These are phyloP conservation scores for Nadsonia fulvescens DNA, from an alignment of 805 yeast genomes.

Conservation along the genomic window DNA sequence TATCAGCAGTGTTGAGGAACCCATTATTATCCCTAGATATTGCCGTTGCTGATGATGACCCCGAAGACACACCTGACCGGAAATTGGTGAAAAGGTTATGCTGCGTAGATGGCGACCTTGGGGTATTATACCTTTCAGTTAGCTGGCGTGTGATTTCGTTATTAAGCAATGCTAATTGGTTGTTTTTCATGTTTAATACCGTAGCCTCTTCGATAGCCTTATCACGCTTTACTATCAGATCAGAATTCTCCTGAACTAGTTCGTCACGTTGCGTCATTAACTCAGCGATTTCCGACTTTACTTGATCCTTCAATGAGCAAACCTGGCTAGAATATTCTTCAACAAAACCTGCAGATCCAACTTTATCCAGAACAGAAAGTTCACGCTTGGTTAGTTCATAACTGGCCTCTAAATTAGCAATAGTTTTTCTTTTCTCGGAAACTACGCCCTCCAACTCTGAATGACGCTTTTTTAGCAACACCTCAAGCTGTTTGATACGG, in stretches of 20 bases:
- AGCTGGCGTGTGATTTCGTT: slow-evolving; percentile 19
- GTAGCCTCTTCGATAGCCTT: slow-evolving; percentile 17
- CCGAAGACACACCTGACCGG: no score
- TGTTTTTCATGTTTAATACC: slow-evolving; percentile 17
- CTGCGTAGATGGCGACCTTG: no score
- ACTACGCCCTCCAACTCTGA: slow-evolving; percentile 14
- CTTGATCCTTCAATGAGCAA: slow-evolving; percentile 25
- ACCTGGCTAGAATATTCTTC: slow-evolving; percentile 27
- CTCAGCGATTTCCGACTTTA: slow-evolving; percentile 28
- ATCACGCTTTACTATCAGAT: slow-evolving; percentile 13
- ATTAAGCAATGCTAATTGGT: slow-evolving; percentile 22
- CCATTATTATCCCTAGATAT: no score
- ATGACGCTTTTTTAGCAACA: slow-evolving; percentile 14
- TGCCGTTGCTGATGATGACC: no score
- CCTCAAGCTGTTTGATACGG: no score
- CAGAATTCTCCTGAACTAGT: slow-evolving; percentile 15
- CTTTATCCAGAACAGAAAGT: slow-evolving; percentile 22
- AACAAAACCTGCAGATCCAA: slow-evolving; percentile 18
- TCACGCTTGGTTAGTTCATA: slow-evolving; percentile 21
- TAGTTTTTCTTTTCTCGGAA: slow-evolving; percentile 16
- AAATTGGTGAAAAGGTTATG: no score
- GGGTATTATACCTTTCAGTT: slow-evolving; percentile 16
- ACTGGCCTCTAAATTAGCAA: slow-evolving; percentile 21
- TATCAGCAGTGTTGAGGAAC: no score
- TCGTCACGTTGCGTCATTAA: slow-evolving; percentile 16